phyloP scores from a whole-genome alignment of 768 basidiomycete genomes.

The Mycena crocata region DNA sequence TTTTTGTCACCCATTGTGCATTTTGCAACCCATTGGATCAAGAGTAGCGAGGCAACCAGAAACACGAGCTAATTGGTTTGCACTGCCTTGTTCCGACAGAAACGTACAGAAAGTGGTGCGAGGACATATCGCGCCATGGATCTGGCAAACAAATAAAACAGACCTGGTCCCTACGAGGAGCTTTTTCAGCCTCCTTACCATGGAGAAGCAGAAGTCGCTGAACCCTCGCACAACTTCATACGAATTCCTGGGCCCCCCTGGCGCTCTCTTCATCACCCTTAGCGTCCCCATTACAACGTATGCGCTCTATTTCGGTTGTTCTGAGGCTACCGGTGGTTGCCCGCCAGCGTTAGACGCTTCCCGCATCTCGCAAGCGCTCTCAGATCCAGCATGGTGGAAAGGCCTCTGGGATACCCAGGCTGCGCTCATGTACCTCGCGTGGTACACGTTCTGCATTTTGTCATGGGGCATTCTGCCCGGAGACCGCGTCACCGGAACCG shows the following conservation, averaged over 20 bases:
- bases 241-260: constrained; percentile 87
- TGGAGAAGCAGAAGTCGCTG: constrained; percentile 36
- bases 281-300: constrained; percentile 83
- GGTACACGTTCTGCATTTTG: constrained; percentile 88
- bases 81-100: neutral
- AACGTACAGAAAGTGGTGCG: neutral
- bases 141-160: neutral
- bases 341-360: constrained; percentile 64
- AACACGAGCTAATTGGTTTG: too few species aligned
- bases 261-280: constrained; percentile 75
- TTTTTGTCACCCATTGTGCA: too few species aligned
- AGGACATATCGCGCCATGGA: constrained; percentile 5
- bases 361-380: constrained; percentile 58
- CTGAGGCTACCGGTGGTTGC: constrained; percentile 76
- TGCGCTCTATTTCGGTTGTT: constrained; percentile 80
- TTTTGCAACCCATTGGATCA: too few species aligned
- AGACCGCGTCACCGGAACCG: constrained; percentile 75
- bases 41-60: too few species aligned
- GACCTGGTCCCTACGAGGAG: neutral
- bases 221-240: constrained; percentile 79
- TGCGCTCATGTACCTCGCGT: constrained; percentile 78
- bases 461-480: constrained; percentile 85
- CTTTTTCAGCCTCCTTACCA: neutral
- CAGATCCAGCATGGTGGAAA: constrained; percentile 70
- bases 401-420: constrained; percentile 87